Evolutionary conservation across 805 yeast genomes (phyloP), one percentile per base, ranked within the genome.

Genomic region (Schizosaccharomyces cryophilus): DNA sequence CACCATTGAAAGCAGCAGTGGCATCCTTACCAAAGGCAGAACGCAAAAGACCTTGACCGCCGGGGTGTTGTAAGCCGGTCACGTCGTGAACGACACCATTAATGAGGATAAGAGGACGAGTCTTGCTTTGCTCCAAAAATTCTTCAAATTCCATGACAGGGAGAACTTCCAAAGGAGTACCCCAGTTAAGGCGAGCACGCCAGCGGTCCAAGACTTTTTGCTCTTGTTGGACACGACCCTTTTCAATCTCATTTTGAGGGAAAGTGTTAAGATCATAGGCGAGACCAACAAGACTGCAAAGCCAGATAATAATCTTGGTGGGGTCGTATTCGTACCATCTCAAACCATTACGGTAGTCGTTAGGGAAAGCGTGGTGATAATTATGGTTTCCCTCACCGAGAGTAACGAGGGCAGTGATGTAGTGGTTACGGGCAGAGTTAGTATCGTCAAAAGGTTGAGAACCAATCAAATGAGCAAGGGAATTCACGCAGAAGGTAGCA

Each of bases 281-380:
- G 2, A 83, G 67, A 0, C 87, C 84, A 1, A 84, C 59, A 64
- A 74, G 70, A 60, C 75, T 74, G 63, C 81, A 69, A 0, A 74
- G 42, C 71, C 77, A 77, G 61, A 89, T 76, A 60, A 80, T 74
- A 83, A 87, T 81, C 74, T 86, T 88, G 51, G 94, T 84, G 11
- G 96, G 96, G 71, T 89, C 97, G 71, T 80, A 84, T 58, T 84
- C 83, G 71, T 81, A 82, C 78, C 82, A 77, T 64, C 80, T 78
- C 62, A 79, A 73, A 5, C 88, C 86, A 65, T 82, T 82, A 64
- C 96, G 77, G 73, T 84, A 88, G 72, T 89, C 96, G 64, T 84
- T 82, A 5, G 96, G 95, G 71, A 89, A 89, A 73, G 87, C 95
- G 73, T 90, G 96, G 73, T 89, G 97, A 74, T 85, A 90, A 73